A percentile compares a stretch with the other conserved stretches of the same genome.
phyloP scores from a whole-genome alignment of 2,329 filamentous ascomycete species.

The Pseudopyrenochaeta lycopersici region DNA sequence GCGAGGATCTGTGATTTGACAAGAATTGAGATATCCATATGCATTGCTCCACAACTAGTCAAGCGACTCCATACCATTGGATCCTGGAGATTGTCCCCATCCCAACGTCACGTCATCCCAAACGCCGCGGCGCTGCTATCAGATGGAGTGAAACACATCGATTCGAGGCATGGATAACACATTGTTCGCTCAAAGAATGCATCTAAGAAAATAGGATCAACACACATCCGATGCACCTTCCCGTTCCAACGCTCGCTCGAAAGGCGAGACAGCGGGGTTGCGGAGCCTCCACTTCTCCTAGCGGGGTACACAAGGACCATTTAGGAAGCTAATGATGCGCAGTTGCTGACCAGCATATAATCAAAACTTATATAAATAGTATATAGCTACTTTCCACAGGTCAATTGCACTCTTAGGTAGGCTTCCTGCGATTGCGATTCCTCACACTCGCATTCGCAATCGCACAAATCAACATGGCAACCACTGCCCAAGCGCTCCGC shows the following conservation, averaged over 20 bases:
- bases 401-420: background rate
- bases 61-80: too few species aligned
- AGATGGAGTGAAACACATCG: too few species aligned
- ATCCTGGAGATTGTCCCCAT: too few species aligned
- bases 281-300: slow-evolving; percentile 25
- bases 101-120: too few species aligned
- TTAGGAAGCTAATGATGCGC: slow-evolving; percentile 5
- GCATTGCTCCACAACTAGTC: too few species aligned
- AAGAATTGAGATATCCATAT: too few species aligned
- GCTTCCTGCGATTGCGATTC: background rate
- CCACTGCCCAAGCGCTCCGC: slow-evolving; percentile 50
- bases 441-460: background rate
- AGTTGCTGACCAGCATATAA: background rate
- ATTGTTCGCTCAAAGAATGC: background rate
- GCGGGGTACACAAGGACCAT: slow-evolving; percentile 25
- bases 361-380: background rate
- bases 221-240: slow-evolving; percentile 12
- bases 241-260: slow-evolving; percentile 20
- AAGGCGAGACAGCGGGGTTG: slow-evolving; percentile 26
- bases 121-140: too few species aligned
- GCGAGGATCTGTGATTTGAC: too few species aligned
- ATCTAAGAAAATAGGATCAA: background rate
- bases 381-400: background rate
- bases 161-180: background rate
- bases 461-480: background rate